phyloP scores from a whole-genome alignment of 148 eudicot genomes.

The Spergularia marina region DNA sequence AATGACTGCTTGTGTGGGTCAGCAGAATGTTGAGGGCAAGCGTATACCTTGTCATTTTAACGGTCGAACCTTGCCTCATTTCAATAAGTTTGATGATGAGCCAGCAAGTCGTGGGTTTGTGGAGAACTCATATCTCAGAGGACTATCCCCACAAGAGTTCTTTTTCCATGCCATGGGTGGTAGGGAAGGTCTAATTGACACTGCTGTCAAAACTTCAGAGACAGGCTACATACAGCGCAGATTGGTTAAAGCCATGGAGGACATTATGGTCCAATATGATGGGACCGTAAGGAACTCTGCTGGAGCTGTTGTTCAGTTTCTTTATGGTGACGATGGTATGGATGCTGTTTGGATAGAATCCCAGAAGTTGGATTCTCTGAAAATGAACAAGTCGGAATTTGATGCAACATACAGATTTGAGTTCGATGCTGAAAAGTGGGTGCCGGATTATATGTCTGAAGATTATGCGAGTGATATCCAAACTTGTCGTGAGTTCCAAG shows the following conservation, averaged over 20 bases:
- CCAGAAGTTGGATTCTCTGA: conserved; percentile 83
- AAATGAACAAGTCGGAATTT: conserved; percentile 71
- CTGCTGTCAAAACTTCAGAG: conserved; percentile 98
- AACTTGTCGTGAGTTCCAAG: conserved; percentile 87
- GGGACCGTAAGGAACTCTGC: conserved; percentile 93
- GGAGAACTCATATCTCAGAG: conserved; percentile 93
- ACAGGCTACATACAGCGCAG: conserved; percentile 99
- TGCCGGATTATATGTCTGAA: conserved; percentile 78
- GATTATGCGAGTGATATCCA: conserved; percentile 86
- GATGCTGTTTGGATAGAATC: conserved; percentile 99
- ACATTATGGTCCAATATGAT: conserved; percentile 98
- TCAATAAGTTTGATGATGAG: conserved; percentile 92
- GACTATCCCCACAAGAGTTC: conserved; percentile 95
- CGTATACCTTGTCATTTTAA: conserved; percentile 93
- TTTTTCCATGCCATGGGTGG: conserved; percentile 99
- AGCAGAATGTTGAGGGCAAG: conserved; percentile 99
- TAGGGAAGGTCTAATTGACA: conserved; percentile 98
- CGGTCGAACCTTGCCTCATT: conserved; percentile 94
- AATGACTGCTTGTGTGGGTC: conserved; percentile 99
- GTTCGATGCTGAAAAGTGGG: conserved; percentile 84
- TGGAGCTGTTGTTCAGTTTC: conserved; percentile 97
- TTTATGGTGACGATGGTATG: conserved; percentile 99
- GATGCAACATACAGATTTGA: conserved; percentile 58
- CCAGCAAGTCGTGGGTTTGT: conserved; percentile 99
- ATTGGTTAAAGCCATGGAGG: conserved; percentile 98